Conservation (phyloP, 1,284 basidiomycete genomes). For the Ceratobasidium sp. region DNA sequence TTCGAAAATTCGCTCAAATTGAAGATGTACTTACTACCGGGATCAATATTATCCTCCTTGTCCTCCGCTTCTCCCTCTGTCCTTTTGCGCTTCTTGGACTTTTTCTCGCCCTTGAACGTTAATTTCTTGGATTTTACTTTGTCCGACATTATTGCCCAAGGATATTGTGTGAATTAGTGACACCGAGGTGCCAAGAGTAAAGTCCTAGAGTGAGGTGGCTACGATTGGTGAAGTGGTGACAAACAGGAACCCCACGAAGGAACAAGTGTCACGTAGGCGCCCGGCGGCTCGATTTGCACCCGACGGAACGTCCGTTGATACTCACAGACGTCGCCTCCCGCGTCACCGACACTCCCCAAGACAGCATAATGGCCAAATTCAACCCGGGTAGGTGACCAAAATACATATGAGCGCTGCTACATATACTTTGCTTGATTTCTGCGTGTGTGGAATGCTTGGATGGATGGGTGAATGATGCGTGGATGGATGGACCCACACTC, state of each 20-base stretch:
- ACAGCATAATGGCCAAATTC: slow-evolving; percentile 42
- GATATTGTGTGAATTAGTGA: background rate
- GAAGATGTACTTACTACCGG: slow-evolving; percentile 40
- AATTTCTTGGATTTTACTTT: slow-evolving; percentile 72
- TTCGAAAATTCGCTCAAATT: background rate
- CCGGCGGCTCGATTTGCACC: slow-evolving; percentile 31
- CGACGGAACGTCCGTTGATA: slow-evolving; percentile 39
- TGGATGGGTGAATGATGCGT: slow-evolving; percentile 61
- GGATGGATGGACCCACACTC: slow-evolving; percentile 60
- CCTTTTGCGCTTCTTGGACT: slow-evolving; percentile 79
- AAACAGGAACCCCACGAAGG: background rate
- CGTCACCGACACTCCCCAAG: slow-evolving; percentile 28
- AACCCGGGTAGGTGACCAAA: slow-evolving; percentile 42
- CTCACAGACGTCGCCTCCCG: slow-evolving; percentile 37
- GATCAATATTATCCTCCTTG: slow-evolving; percentile 48
- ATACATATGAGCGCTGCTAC: too few relatives aligned
- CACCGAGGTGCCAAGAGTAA: background rate
- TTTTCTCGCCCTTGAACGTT: slow-evolving; percentile 87
- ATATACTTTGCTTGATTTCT: background rate
- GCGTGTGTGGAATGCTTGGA: background rate
- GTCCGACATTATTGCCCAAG: slow-evolving; percentile 52
- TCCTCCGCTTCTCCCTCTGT: slow-evolving; percentile 59
- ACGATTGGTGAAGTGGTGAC: background rate
- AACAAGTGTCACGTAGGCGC: background rate
- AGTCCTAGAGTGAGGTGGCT: background rate